These are phyloP conservation scores for Sicyos edulis DNA, from an alignment of 306 rosid genomes.

Conservation along the genomic window DNA sequence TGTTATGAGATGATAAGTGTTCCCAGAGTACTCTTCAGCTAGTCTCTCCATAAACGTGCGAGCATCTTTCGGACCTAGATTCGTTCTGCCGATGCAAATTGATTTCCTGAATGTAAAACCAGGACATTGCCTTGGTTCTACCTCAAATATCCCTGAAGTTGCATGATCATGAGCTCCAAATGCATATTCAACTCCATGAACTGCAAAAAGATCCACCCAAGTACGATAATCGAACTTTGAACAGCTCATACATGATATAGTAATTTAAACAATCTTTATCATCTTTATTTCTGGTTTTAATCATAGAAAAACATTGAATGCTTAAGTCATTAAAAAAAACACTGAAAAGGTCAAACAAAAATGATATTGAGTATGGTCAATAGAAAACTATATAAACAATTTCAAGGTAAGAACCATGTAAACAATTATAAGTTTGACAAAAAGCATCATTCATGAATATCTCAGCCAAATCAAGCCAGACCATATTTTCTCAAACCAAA, in stretches of 20 bases:
- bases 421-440: too few relatives aligned
- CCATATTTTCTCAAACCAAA: neutral
- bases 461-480: neutral
- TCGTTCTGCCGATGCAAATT: slow-evolving; percentile 67
- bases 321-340: neutral
- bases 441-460: neutral
- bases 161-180: slow-evolving; percentile 91
- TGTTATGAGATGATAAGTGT: slow-evolving; percentile 73
- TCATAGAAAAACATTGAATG: neutral
- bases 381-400: neutral
- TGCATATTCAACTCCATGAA: slow-evolving; percentile 83
- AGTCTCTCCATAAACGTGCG: slow-evolving; percentile 68
- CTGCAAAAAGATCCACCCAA: slow-evolving; percentile 31
- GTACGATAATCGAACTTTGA: neutral
- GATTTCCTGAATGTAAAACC: slow-evolving; percentile 91
- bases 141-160: slow-evolving; percentile 81
- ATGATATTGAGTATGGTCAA: neutral
- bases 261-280: neutral
- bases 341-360: neutral
- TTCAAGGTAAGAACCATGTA: neutral
- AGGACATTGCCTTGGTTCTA: slow-evolving; percentile 81
- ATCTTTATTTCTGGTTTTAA: neutral
- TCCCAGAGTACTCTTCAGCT: slow-evolving; percentile 71
- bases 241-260: neutral
- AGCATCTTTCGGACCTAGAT: slow-evolving; percentile 57